Evolutionary conservation across 2,329 filamentous ascomycete genomes (phyloP), one percentile per base, ranked within the genome.

Genomic region (Sclerotiophoma versabilis): DNA sequence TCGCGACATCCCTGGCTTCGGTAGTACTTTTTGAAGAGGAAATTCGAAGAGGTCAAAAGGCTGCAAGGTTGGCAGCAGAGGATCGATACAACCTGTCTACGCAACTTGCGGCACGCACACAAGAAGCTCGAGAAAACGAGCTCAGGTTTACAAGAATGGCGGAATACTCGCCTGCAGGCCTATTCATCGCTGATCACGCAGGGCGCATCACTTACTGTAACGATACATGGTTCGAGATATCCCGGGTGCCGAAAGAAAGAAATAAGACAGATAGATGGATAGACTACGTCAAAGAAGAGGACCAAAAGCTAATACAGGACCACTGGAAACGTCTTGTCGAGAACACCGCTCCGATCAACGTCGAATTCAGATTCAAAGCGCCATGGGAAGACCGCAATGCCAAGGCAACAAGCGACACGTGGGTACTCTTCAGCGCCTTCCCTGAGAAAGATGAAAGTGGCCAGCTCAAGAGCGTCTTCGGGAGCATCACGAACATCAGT

Each of bases 21-120:
- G 90, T 93, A 0, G 89, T 93, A 0, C 75, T 95, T 1, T 93
- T 93, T 53, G 90, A 93, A 69, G 90, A 93, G 62, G 91, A 95
- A 69, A 92, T 93, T 59, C 84, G 84, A 54, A 83, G 89, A 56
- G 88, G 89, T 0, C 87, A 92, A 72, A 83, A 81, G 63, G 90
- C 90, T 1, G 91, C 90, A 17, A 86, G 85, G 49, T 79, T 92
- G 27, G 91, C 91, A 9, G 89, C 89, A 2, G 77, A 90, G 57
- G 90, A 95, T 71, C 86, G 88, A 2, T 89, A 91, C 61, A 87
- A 92, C 65, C 81, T 95, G 3, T 91, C 89, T 0, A 84, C 91
- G 70, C 88, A 93, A 69, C 80, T 95, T 12, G 86, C 87, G 36
- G 80, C 88, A 25, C 76, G 81, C 41, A 84, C 83, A 1, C 79